Percentiles rank a stretch among this genome's conserved stretches.
Evolutionary conservation across 176 grass and related monocot species (phyloP).

Genomic region (Musa schizocarpa): DNA sequence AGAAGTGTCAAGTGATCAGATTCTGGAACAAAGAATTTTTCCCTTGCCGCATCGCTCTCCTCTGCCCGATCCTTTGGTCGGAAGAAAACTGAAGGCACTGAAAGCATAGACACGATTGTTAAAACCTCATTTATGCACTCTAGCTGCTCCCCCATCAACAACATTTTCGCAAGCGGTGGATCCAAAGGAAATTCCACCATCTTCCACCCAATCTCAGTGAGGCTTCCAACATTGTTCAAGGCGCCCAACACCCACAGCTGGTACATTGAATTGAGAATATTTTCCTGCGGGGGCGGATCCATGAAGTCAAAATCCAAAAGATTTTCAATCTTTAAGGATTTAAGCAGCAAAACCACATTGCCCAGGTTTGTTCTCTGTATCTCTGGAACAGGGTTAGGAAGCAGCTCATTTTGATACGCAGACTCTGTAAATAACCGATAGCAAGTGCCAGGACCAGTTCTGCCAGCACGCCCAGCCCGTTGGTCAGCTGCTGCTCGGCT

Average conservation of each 20-base stretch:
- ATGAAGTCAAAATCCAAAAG: conserved; percentile 97
- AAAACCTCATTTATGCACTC: conserved; percentile 83
- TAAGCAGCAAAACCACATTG: conserved; percentile 89
- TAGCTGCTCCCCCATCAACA: conserved; percentile 88
- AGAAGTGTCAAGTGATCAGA: conserved; percentile 91
- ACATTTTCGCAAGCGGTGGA: conserved; percentile 91
- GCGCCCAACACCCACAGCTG: conserved; percentile 96
- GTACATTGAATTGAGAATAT: conserved; percentile 99
- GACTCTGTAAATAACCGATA: conserved; percentile 90
- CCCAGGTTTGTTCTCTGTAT: conserved; percentile 96
- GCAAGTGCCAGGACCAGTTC: conserved; percentile 90
- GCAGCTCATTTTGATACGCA: conserved; percentile 96
- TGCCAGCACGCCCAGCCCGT: conserved; percentile 80
- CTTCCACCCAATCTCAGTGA: conserved; percentile 94
- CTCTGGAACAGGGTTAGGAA: conserved; percentile 86
- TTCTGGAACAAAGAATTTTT: conserved; percentile 98
- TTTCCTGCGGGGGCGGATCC: conserved; percentile 96
- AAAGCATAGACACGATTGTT: conserved; percentile 98
- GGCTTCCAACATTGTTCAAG: conserved; percentile 81
- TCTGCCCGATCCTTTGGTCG: conserved; percentile 86
- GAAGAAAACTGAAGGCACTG: conserved; percentile 97
- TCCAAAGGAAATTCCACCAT: conserved; percentile 97
- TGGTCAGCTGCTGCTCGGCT: conserved; percentile 91
- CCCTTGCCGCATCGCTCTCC: conserved; percentile 92
- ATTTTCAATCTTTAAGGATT: conserved; percentile 88